phyloP scores from a whole-genome alignment of 164 flowering plant genomes.

The Akebia trifoliata region DNA sequence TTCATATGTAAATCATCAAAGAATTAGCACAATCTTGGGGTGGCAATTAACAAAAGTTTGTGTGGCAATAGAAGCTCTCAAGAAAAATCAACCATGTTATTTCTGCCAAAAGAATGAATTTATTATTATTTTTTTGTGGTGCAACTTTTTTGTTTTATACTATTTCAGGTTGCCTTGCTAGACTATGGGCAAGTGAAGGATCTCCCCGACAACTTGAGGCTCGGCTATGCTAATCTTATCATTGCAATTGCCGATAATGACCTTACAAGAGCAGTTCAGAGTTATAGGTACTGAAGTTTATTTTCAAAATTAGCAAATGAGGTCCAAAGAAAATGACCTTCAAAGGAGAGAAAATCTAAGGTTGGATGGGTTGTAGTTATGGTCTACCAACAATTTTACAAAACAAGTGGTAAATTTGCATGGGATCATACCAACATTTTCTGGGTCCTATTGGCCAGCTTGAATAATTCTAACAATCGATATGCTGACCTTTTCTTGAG shows the following conservation, averaged over 20 bases:
- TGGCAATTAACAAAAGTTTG: too few relatives aligned
- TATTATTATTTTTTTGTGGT: too few relatives aligned
- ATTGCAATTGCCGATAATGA: slow-evolving; percentile 81
- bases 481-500: background rate
- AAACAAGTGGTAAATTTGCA: background rate
- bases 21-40: too few relatives aligned
- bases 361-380: background rate
- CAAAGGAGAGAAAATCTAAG: background rate
- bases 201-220: slow-evolving; percentile 75
- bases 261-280: slow-evolving; percentile 46
- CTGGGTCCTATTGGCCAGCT: too few relatives aligned
- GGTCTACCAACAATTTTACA: background rate
- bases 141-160: too few relatives aligned
- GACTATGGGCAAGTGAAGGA: slow-evolving; percentile 99
- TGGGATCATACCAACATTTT: background rate
- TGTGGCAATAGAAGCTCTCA: too few relatives aligned
- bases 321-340: background rate
- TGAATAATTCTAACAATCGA: background rate
- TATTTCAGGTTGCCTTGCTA: slow-evolving; percentile 76
- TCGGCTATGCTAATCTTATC: slow-evolving; percentile 82
- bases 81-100: too few relatives aligned
- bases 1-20: too few relatives aligned
- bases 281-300: slow-evolving; percentile 50
- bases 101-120: too few relatives aligned
- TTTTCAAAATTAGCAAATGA: background rate